Evolutionary conservation across 2,329 filamentous ascomycete species (phyloP), one percentile per base, ranked within the genome.

Genomic region (Venturia aucupariae): DNA sequence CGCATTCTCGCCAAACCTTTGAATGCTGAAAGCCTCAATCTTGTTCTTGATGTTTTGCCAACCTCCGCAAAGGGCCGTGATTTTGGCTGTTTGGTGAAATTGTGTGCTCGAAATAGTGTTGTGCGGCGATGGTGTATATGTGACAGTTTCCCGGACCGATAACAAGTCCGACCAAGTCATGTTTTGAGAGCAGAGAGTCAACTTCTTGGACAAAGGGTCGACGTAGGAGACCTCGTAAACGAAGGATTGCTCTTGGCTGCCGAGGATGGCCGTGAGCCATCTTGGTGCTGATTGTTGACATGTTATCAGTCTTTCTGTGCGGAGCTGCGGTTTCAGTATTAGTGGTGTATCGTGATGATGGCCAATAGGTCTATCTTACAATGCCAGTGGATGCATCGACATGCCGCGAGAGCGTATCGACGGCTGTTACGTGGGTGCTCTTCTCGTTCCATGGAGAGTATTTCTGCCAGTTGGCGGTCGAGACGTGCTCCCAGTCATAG

Each of bases 371-470:
- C 46, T 61, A 62, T 79, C 84, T 77, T 76, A 87, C 85, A 70
- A 90, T 88, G 71, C 87, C 86, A 48, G 86, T 89, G 15, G 73
- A 70, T 7, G 84, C 76, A 71, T 90, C 86, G 46, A 90, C 79
- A 11, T 75, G 75, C 68, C 94, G 90, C 63, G 86, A 88, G 71
- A 99, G 78, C 17, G 93, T 97, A 79, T 99, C 94, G 72, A 97
- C 94, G 69, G 91, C 92, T 69, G 95, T 86, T 69, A 99, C 94
- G 77, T 99, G 94, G 48, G 92, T 90, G n/a, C 90, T 92, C 79
- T 96, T 94, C 76, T 97, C 90, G 81, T 99, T 99, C 93, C 94
- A 97, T 24, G 93, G 93, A 72, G 91, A 95, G 79, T 99, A 99
- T 78, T 99, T 99, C 71, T 87, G 89, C 94, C 94, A 99, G 83